These are phyloP conservation scores for Spizellomyces punctatus DNA, from an alignment of 192 early-diverging fungal genomes.

Conservation along the genomic window DNA sequence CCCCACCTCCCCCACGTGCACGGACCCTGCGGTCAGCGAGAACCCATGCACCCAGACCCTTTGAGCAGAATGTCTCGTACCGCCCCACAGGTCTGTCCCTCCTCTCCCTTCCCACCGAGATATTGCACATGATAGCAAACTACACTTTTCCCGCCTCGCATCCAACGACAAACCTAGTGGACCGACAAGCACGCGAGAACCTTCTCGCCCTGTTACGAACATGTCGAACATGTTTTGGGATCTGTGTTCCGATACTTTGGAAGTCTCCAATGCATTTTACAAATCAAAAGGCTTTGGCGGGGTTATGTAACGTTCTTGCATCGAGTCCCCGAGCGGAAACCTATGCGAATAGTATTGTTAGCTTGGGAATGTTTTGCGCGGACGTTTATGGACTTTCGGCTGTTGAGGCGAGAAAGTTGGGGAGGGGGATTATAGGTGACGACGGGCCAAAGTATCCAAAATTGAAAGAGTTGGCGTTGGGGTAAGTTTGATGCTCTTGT, in stretches of 20 bases:
- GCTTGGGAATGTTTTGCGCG: not conserved
- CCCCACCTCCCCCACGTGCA: too few species aligned
- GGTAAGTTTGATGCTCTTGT: not conserved
- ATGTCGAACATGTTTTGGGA: not conserved
- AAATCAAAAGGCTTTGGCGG: not conserved
- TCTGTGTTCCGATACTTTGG: not conserved
- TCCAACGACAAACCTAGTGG: not conserved
- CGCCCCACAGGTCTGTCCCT: too few species aligned
- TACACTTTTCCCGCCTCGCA: not conserved
- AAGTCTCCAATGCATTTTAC: not conserved
- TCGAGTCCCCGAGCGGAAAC: not conserved
- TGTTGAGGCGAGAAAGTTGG: not conserved
- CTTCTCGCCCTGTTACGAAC: not conserved
- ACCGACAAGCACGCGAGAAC: not conserved
- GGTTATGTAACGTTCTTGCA: not conserved
- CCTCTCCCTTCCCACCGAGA: conserved; percentile 11
- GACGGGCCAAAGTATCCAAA: not conserved
- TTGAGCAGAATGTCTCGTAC: too few species aligned
- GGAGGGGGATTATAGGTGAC: not conserved
- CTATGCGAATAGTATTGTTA: not conserved
- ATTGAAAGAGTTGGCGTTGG: not conserved
- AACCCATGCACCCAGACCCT: too few species aligned
- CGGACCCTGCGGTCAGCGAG: too few species aligned
- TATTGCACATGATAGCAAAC: not conserved
- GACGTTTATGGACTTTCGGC: not conserved